Conservation (phyloP, 768 basidiomycete species). For the Paxillus rubicundulus region DNA sequence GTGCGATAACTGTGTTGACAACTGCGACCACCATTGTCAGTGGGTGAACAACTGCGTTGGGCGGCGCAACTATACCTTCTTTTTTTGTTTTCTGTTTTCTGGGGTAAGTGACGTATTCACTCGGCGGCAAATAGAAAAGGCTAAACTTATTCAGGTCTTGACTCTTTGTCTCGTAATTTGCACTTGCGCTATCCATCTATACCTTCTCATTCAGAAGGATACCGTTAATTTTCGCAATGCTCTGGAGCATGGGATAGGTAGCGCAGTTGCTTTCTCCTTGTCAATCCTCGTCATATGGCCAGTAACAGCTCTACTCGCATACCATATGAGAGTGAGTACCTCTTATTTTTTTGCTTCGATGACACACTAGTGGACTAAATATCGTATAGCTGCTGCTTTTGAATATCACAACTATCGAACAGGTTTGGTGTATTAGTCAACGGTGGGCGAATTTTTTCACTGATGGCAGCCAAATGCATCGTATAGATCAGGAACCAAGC, state of each 20-base stretch:
- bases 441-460: slow-evolving; percentile 2
- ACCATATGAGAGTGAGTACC: slow-evolving; percentile 78
- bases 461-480: slow-evolving; percentile 9
- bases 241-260: slow-evolving; percentile 58
- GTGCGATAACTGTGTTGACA: slow-evolving; percentile 98
- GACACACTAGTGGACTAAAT: slow-evolving; percentile 1
- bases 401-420: slow-evolving; percentile 95
- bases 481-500: slow-evolving; percentile 81
- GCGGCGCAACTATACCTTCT: slow-evolving; percentile 91
- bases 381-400: slow-evolving; percentile 63
- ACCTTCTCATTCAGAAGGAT: slow-evolving; percentile 55
- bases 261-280: slow-evolving; percentile 76
- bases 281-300: slow-evolving; percentile 79
- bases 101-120: slow-evolving; percentile 49
- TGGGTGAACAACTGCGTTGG: slow-evolving; percentile 97
- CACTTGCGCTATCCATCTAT: slow-evolving; percentile 82
- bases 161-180: slow-evolving; percentile 74
- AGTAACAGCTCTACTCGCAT: slow-evolving; percentile 70
- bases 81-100: slow-evolving; percentile 78
- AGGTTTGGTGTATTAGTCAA: slow-evolving; percentile 48
- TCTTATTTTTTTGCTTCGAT: not conserved
- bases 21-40: slow-evolving; percentile 89
- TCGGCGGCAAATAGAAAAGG: not conserved
- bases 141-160: slow-evolving; percentile 48
- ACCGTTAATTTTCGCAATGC: slow-evolving; percentile 48